Evolutionary conservation across 2,329 filamentous ascomycete genomes (phyloP), one percentile per base, ranked within the genome.

Genomic region (Sordariomycetes sp.): DNA sequence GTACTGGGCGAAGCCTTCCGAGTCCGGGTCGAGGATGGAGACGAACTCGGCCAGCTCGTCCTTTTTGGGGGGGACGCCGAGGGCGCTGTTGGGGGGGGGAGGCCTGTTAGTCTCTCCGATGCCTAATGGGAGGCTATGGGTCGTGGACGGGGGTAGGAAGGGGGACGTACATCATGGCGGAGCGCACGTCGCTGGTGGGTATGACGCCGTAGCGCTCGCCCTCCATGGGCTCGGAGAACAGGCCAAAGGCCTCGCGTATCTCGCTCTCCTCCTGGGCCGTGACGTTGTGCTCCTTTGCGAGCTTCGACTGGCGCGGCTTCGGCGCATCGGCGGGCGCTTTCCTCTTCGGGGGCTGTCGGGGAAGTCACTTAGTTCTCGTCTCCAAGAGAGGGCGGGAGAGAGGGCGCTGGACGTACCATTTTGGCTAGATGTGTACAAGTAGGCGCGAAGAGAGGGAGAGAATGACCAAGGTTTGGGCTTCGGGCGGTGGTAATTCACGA

Each of bases 231-330:
- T 87, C 80, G 1, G 85, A 76, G 70, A 97, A 99, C 8, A 97
- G 80, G 24, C 82, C 79, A 71, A 94, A 97, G 16, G 92, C 92
- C 71, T 97, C 92, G 66, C 84, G 86, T 68, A 99, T 96, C 74
- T 97, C 91, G 64, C 82, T 80, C 74, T 97, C 93, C 73, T 97
- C 88, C 62, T 87, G 83, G 48, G 86, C 87, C 16, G 84, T 87
- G 67, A 97, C 84, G 70, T 91, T 87, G 79, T 97, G 86, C 68
- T 96, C 90, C 74, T 92, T 93, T 34, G 93, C 93, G 65, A 97
- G 89, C 71, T 91, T 95, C 60, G 92, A 96, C 67, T 84, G 85
- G 62, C 88, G 87, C 58, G 77, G 74, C 60, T 57, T 61, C 56
- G 67, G 62, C 68, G 67, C 64, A 20, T 69, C 59, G 34, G 67